Evolutionary conservation across 129 eudicot genomes (phyloP), one percentile per base, ranked within the genome.

Genomic region (Daucus carota): DNA sequence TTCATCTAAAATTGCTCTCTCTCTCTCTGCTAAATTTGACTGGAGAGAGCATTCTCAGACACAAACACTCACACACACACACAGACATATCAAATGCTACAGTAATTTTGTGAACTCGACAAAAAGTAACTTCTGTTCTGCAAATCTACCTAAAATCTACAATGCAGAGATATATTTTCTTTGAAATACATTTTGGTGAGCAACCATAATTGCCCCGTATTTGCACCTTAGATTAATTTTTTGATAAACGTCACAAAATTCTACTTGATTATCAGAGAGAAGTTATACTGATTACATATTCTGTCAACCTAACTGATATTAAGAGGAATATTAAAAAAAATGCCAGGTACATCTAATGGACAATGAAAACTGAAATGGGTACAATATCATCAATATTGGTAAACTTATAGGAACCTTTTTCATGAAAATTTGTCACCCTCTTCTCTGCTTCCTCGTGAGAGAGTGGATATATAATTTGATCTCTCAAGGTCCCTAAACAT

Each of bases 391-490:
- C 28, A 70, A 70, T 3, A 22, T 20, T 22, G 44, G 8, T 4
- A 22, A 41, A 72, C 17, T 42, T 26, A 13, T 69, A 71, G 10
- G 75, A 70, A 92, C 90, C 89, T 84, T 80, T 77, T 68, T 74
- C 63, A 76, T 74, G 29, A 68, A 81, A 78, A 34, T 32, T 45
- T 24, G 75, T 65, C 5, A 81, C 88, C 84, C 86, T 80, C 74
- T 75, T 83, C 82, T 87, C 84, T 48, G 98, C 97, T 81, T 91
- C 97, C 75, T 91, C 87, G 43, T 71, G 83, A 11, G 98, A 94
- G 62, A 94, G 96, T 71, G 97, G 98, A 80, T 94, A 94, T 42
- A 94, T 91, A 68, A 91, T 87, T 82, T 94, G 98, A 89, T 94
- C 98, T 46, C 97, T 84, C 74, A 94, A 85, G 40, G 97, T 94